Conservation (phyloP, 2,329 filamentous ascomycete species). For the Verticillium longisporum region DNA sequence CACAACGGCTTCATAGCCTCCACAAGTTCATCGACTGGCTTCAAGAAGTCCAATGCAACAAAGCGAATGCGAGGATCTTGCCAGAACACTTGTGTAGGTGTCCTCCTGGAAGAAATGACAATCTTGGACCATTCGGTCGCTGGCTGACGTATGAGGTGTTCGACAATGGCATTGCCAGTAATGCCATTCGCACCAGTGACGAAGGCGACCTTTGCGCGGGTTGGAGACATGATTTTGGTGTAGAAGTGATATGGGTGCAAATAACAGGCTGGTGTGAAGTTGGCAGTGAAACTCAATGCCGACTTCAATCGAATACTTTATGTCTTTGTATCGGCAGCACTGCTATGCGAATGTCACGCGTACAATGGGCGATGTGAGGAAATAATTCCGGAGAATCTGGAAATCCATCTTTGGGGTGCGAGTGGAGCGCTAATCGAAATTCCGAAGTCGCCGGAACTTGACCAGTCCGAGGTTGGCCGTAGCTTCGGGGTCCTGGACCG, state of each 20-base stretch:
- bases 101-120: conserved; percentile 8
- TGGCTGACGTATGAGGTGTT: conserved; percentile 18
- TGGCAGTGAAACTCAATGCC: not conserved
- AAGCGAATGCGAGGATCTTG: conserved; percentile 8
- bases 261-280: not conserved
- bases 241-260: not conserved
- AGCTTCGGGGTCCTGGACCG: not conserved
- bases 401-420: not conserved
- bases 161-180: conserved; percentile 23
- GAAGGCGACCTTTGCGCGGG: conserved; percentile 9
- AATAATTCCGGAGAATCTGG: not conserved
- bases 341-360: not conserved
- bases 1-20: conserved; percentile 3
- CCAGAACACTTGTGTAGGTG: conserved; percentile 5
- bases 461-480: not conserved
- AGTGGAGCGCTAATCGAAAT: not conserved
- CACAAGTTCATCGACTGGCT: conserved; percentile 7
- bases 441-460: not conserved
- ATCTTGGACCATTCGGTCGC: conserved; percentile 9
- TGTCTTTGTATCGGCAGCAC: not conserved
- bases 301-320: not conserved
- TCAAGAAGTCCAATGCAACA: conserved; percentile 8
- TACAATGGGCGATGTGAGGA: not conserved
- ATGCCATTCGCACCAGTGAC: conserved; percentile 20
- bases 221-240: not conserved